Base-by-base conservation (phyloP, 805 yeast genomes). In the Nakazawaea molendinolei region DNA sequence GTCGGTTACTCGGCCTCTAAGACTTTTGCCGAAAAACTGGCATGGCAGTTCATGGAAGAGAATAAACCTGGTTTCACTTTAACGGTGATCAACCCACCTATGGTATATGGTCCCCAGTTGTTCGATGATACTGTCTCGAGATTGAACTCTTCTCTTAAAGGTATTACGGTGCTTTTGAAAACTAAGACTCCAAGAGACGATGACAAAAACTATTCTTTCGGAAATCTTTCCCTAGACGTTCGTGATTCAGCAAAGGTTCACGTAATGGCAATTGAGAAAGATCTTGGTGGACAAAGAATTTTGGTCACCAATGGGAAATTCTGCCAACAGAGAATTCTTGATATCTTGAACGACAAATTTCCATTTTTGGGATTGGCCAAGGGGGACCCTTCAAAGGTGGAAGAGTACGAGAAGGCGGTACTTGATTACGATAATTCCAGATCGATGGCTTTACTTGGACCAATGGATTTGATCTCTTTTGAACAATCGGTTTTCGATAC, bases 1-100 rank as follows among this genome's bases (percentile, higher is more conserved):
- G 20, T 16, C 8, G 32, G 23, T 14, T 69, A 68, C 48, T 23
- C 31, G 16, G 64, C 65, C 27, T 65, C 81, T 18, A 77, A 76
- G 53, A 65, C 53, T 5, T 56, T 60, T 47, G 84, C 82, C 20
- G 83, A 79, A 56, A 48, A 58, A 43, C 69, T 75, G 3, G 74
- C 72, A 10, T 73, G 82, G 74, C 64, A 71, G 1, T 75, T 72
- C 42, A 39, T 60, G 10, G 52, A 64, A 31, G 49, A 52, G 15
- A 58, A 63, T 17, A 49, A 57, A 8, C 63, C 67, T 2, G 45
- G 49, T 17, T 69, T 68, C 46, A 49, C 51, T 9, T 38, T 71
- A 18, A 46, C 65, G 26, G 48, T 62, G 6, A 63, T 71, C 17
- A 57, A 60, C 40, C 76, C 78, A 17, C 59, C 55, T 5, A 58